These are phyloP conservation scores for Fraxinus excelsior DNA, from an alignment of 257 asterid species.

Conservation along the genomic window DNA sequence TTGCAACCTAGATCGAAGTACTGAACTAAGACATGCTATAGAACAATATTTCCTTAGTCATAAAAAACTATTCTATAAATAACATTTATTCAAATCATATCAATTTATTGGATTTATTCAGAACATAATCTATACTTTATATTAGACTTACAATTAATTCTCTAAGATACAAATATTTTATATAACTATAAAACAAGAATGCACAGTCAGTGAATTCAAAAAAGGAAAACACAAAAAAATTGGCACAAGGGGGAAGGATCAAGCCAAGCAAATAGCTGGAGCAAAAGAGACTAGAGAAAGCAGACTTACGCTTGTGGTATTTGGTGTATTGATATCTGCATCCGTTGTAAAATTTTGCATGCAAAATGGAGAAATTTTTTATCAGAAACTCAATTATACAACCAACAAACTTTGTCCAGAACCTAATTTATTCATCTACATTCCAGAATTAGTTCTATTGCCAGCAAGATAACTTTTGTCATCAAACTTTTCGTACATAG, in stretches of 20 bases:
- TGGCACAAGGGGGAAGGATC: not conserved
- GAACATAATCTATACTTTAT: not conserved
- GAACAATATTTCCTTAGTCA: not conserved
- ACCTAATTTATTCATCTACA: constrained; percentile 1
- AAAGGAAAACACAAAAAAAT: not conserved
- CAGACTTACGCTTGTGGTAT: constrained; percentile 95
- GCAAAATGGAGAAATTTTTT: constrained; percentile 40
- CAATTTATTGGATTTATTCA: not conserved
- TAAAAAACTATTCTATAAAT: not conserved
- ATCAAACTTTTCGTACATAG: constrained; percentile 1
- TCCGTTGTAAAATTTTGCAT: constrained; percentile 39
- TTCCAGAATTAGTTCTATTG: constrained; percentile 6
- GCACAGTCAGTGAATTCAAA: constrained; percentile 1
- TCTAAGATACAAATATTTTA: not conserved
- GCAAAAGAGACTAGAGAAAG: constrained; percentile 27
- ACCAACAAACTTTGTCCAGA: constrained; percentile 8
- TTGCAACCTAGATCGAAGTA: not conserved
- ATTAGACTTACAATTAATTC: not conserved
- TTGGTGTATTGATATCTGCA: constrained; percentile 97
- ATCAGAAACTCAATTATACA: constrained; percentile 32
- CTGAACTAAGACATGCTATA: not conserved
- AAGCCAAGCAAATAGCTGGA: constrained; percentile 6
- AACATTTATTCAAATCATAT: not conserved
- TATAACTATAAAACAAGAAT: not conserved
- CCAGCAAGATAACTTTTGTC: constrained; percentile 16